These are phyloP conservation scores for Sphaerostilbella broomeana DNA, from an alignment of 2,329 filamentous ascomycete species.

Conservation along the genomic window DNA sequence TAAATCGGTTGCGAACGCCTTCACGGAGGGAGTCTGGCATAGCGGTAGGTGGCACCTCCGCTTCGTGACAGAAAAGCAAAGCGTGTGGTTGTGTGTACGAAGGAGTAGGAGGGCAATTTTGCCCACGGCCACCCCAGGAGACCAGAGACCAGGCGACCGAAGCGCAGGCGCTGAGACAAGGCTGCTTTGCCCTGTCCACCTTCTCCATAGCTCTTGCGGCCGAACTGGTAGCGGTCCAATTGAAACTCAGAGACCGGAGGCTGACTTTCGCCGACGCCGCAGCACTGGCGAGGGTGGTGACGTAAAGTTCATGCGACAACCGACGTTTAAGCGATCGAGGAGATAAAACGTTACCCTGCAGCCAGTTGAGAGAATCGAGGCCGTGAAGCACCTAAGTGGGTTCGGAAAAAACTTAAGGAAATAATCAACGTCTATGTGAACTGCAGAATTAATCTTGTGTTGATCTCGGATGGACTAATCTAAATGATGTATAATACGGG, in stretches of 20 bases:
- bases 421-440: too few species aligned
- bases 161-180: conserved; percentile 12
- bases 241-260: conserved; percentile 14
- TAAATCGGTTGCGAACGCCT: background rate
- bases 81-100: background rate
- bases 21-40: conserved; percentile 3
- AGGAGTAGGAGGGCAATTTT: conserved; percentile 10
- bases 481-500: background rate
- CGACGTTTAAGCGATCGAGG: conserved; percentile 7
- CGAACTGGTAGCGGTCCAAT: conserved; percentile 15
- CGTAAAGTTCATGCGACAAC: background rate
- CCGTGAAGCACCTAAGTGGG: too few species aligned
- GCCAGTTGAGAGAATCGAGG: too few species aligned
- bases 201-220: conserved; percentile 10
- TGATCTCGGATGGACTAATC: too few species aligned
- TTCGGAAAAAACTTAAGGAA: too few species aligned
- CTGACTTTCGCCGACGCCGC: conserved; percentile 18
- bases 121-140: conserved; percentile 8
- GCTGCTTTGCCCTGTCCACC: conserved; percentile 11
- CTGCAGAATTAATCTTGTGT: too few species aligned
- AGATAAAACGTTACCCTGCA: too few species aligned
- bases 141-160: conserved; percentile 2
- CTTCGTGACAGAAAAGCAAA: conserved; percentile 1
- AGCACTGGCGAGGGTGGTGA: background rate
- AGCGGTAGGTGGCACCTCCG: conserved; percentile 1